Evolutionary conservation across 371 early-diverging fungal genomes (phyloP).

Genomic region (Mucor saturninus): DNA sequence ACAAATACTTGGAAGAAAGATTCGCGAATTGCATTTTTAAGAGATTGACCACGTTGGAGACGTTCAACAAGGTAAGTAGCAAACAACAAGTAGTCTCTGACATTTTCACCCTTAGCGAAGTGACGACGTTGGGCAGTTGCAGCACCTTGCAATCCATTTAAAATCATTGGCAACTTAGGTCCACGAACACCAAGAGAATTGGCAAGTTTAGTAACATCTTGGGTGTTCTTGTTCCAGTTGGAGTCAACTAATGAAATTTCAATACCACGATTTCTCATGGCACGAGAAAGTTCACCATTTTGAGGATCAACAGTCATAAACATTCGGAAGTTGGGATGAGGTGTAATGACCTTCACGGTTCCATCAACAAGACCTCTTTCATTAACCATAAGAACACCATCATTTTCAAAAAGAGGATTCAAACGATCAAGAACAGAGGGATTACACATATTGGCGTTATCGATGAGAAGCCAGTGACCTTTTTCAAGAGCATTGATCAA

Average conservation of each 20-base stretch:
- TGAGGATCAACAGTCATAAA: slow-evolving; percentile 98
- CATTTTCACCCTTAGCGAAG: slow-evolving; percentile 53
- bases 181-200: slow-evolving; percentile 64
- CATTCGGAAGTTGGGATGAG: slow-evolving; percentile 96
- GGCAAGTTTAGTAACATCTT: slow-evolving; percentile 54
- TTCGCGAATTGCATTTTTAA: slow-evolving; percentile 54
- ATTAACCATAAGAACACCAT: slow-evolving; percentile 88
- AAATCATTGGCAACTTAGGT: slow-evolving; percentile 34
- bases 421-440: slow-evolving; percentile 95
- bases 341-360: slow-evolving; percentile 79
- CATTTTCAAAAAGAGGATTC: slow-evolving; percentile 91
- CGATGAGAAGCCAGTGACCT: slow-evolving; percentile 98
- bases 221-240: slow-evolving; percentile 43
- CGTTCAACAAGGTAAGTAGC: slow-evolving; percentile 67
- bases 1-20: slow-evolving; percentile 64
- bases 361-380: slow-evolving; percentile 91
- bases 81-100: slow-evolving; percentile 61
- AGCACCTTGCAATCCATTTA: slow-evolving; percentile 42
- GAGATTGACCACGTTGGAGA: slow-evolving; percentile 68
- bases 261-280: slow-evolving; percentile 97
- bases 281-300: slow-evolving; percentile 93
- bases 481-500: slow-evolving; percentile 92
- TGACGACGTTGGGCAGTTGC: slow-evolving; percentile 38
- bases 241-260: slow-evolving; percentile 79
- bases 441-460: slow-evolving; percentile 98